These are phyloP conservation scores for Bothriochloa decipiens DNA, from an alignment of 176 grass and related monocot genomes.

Conservation along the genomic window DNA sequence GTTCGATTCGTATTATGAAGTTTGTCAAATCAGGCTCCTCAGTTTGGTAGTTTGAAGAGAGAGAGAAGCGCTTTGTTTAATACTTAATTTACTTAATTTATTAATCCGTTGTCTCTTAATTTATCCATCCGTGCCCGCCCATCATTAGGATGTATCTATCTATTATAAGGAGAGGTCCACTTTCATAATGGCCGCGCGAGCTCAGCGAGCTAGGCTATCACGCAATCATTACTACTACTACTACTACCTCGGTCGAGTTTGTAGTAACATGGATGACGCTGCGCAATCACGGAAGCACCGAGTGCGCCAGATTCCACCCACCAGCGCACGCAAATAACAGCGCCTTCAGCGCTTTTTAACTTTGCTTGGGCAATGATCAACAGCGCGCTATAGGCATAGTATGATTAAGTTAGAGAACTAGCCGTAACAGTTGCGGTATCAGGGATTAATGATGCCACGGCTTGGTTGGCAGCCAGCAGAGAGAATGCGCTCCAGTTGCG, in stretches of 20 bases:
- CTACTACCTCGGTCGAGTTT: slow-evolving; percentile 25
- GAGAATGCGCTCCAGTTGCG: slow-evolving; percentile 24
- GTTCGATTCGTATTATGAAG: neutral
- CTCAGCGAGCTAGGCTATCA: slow-evolving; percentile 26
- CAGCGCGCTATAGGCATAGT: neutral
- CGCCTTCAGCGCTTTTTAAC: neutral
- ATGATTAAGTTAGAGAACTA: slow-evolving; percentile 38
- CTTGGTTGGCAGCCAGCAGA: slow-evolving; percentile 26
- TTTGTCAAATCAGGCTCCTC: neutral
- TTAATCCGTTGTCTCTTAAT: neutral
- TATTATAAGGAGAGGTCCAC: neutral
- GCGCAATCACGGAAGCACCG: slow-evolving; percentile 38
- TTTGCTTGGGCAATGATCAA: slow-evolving; percentile 54
- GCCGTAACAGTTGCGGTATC: slow-evolving; percentile 7
- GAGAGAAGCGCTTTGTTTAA: slow-evolving; percentile 2
- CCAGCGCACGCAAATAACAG: slow-evolving; percentile 31
- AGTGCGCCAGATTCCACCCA: slow-evolving; percentile 46
- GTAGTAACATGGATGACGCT: slow-evolving; percentile 45
- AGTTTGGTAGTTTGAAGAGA: neutral
- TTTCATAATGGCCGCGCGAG: slow-evolving; percentile 43
- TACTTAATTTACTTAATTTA: no score
- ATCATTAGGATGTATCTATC: slow-evolving; percentile 1
- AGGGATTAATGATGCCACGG: slow-evolving; percentile 18
- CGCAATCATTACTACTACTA: slow-evolving; percentile 49
- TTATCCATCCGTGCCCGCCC: neutral